Base-by-base conservation (phyloP, 805 yeast species). In the Candida golubevii region DNA sequence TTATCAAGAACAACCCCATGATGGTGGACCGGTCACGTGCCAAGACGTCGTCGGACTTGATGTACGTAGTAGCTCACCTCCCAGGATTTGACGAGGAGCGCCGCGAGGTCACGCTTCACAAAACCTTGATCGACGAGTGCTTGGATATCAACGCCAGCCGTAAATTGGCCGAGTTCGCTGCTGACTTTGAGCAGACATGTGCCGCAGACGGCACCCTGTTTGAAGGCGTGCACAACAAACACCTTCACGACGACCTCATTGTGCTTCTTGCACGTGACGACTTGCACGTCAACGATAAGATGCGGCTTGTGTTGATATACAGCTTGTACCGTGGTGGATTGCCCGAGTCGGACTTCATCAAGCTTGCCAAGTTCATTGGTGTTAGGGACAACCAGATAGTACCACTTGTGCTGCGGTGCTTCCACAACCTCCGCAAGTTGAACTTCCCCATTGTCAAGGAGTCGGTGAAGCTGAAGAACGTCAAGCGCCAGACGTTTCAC, bases 141-240 rank as follows among this genome's bases (percentile, higher is more conserved):
- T 69, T 86, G 63, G 74, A 72, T 26, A 64, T 74, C 12, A 81
- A 83, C 59, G 77, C 81, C 39, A 72, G 70, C 27, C 71, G 80
- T 48, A 74, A 77, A 49, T 65, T 88, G 51, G 80, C 84, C 8
- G 88, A 80, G 47, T 69, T 68, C 52, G 71, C 86, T 14, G 88
- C 96, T 1, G 93, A 87, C 50, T 74, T 89, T 46, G 98, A 93
- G 64, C 97, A 90, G 65, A 78, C 82, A 14, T 74, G 89, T 50
- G 79, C 85, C 5, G 86, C 88, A 4, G 79, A 79, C 35, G 95
- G 95, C 18, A 62, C 76, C 3, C 82, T 80, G 44, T 71, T 81
- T 38, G 85, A 87, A 50, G 89, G 91, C 3, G 75, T 74, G 26
- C 77, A 77, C 52, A 74, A 75, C 36, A 78, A 78, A 53, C 72